Conservation (phyloP, 2,329 filamentous ascomycete species). For the Penicillium sp. region DNA sequence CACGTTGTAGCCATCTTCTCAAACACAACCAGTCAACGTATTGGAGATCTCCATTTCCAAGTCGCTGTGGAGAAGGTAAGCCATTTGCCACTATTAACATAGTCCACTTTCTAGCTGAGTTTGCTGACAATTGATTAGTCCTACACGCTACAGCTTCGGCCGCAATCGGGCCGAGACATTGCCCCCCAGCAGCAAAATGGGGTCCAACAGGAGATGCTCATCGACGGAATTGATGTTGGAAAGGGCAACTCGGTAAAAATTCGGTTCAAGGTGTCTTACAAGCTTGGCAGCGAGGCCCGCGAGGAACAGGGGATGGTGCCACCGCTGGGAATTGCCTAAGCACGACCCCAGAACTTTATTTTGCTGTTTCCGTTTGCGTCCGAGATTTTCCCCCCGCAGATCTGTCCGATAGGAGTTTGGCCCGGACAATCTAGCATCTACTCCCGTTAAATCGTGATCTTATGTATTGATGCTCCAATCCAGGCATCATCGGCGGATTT, state of each 20-base stretch:
- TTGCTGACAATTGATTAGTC: constrained; percentile 11
- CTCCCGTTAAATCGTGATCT: neutral
- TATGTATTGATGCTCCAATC: neutral
- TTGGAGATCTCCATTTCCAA: constrained; percentile 84
- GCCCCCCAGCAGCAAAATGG: constrained; percentile 70
- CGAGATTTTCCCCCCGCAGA: neutral
- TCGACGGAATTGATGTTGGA: constrained; percentile 70
- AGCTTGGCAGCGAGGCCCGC: constrained; percentile 60
- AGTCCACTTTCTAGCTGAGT: neutral
- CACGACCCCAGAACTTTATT: neutral
- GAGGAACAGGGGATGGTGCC: constrained; percentile 84
- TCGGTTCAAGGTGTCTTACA: constrained; percentile 84
- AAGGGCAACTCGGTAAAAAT: constrained; percentile 83
- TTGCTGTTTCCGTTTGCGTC: neutral
- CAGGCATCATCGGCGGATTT: neutral
- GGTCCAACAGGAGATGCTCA: constrained; percentile 75
- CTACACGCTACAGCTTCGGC: constrained; percentile 70
- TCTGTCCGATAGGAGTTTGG: neutral
- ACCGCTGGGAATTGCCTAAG: constrained; percentile 69
- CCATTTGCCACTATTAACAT: constrained; percentile 1
- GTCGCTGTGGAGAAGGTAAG: constrained; percentile 88
- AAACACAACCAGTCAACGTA: constrained; percentile 69
- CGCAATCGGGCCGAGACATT: constrained; percentile 78
- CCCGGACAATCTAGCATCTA: neutral
- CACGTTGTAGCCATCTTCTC: constrained; percentile 77